phyloP scores from a whole-genome alignment of 2,329 filamentous ascomycete species.

The Lachnellula subtilissima region DNA sequence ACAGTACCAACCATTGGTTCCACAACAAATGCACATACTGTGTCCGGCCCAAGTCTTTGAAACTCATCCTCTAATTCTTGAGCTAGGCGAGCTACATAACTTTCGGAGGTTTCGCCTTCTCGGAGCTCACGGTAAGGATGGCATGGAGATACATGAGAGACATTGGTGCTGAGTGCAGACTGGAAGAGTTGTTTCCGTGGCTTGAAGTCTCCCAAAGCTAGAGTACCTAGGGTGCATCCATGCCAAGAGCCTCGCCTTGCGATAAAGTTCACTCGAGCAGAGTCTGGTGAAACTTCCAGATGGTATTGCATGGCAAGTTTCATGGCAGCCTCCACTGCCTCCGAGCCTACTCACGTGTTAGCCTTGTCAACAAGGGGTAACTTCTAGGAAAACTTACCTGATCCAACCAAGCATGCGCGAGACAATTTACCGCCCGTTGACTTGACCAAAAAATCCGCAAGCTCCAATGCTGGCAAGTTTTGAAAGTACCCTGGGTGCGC shows the following conservation, averaged over 20 bases:
- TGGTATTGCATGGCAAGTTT: conserved; percentile 53
- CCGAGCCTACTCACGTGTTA: conserved; percentile 2
- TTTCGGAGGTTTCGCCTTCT: conserved; percentile 42
- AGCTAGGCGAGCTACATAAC: conserved; percentile 52
- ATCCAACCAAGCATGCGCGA: not conserved
- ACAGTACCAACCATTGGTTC: conserved; percentile 59
- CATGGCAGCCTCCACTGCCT: conserved; percentile 8
- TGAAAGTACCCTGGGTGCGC: not conserved
- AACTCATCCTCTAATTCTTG: conserved; percentile 58
- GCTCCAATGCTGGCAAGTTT: not conserved
- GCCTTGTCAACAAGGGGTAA: not conserved
- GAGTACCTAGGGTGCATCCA: conserved; percentile 57
- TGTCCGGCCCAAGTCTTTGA: conserved; percentile 49
- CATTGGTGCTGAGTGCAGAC: conserved; percentile 46
- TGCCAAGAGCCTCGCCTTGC: conserved; percentile 60
- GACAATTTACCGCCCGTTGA: conserved; percentile 1
- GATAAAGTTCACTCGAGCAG: conserved; percentile 46
- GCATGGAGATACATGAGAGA: conserved; percentile 53
- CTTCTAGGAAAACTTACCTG: not conserved
- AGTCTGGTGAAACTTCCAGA: not conserved
- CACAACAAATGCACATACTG: conserved; percentile 57
- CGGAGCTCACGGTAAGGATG: conserved; percentile 52
- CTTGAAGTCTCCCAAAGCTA: conserved; percentile 52
- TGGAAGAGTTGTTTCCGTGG: conserved; percentile 50
- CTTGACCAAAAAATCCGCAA: not conserved